A percentile compares a stretch with the other conserved stretches of the same genome.
Evolutionary conservation across 495 filamentous ascomycete genomes (phyloP).

Genomic region (Poronia punctata): DNA sequence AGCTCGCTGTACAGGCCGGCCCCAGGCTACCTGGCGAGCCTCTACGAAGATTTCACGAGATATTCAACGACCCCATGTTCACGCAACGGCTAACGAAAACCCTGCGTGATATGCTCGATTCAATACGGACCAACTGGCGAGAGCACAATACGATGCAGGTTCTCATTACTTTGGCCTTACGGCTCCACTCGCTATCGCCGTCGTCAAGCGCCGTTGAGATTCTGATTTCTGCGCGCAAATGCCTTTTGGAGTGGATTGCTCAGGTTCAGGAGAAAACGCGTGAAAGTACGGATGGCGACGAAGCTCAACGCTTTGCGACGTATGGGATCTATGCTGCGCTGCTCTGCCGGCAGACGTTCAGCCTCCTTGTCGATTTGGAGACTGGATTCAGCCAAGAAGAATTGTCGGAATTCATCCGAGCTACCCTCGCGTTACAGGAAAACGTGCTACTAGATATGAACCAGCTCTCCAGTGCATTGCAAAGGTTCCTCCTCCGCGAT

Average conservation of each 20-base stretch:
- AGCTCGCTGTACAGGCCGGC: slow-evolving; percentile 43
- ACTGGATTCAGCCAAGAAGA: slow-evolving; percentile 8
- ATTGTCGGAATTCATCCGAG: slow-evolving; percentile 24
- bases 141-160: slow-evolving; percentile 44
- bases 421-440: slow-evolving; percentile 36
- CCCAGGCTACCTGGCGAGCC: slow-evolving; percentile 25
- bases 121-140: slow-evolving; percentile 44
- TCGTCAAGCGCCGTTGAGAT: slow-evolving; percentile 6
- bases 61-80: slow-evolving; percentile 42
- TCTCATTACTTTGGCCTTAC: slow-evolving; percentile 36
- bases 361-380: slow-evolving; percentile 12
- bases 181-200: slow-evolving; percentile 18
- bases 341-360: slow-evolving; percentile 44
- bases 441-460: slow-evolving; percentile 27
- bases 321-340: slow-evolving; percentile 44
- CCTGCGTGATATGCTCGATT: slow-evolving; percentile 31
- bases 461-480: slow-evolving; percentile 19
- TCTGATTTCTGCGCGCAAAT: slow-evolving; percentile 15
- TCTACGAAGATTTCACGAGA: slow-evolving; percentile 34
- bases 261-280: slow-evolving; percentile 38
- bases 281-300: slow-evolving; percentile 31
- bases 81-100: slow-evolving; percentile 35
- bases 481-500: slow-evolving; percentile 39
- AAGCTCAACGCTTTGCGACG: slow-evolving; percentile 25
- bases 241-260: slow-evolving; percentile 35